These are phyloP conservation scores for Kalanchoe fedtschenkoi DNA, from an alignment of 164 flowering plant genomes.

Conservation along the genomic window DNA sequence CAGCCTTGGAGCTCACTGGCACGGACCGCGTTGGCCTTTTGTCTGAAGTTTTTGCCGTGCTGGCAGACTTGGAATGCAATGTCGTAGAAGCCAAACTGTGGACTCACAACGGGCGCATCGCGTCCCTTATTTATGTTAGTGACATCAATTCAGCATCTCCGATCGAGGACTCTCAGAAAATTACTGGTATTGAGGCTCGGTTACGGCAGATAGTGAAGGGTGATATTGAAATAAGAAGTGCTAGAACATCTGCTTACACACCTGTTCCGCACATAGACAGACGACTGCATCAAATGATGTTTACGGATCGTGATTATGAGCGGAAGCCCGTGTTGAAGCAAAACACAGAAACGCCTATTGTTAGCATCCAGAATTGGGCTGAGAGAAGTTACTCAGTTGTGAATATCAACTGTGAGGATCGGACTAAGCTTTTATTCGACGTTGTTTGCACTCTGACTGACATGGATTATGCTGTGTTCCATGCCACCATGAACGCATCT, in stretches of 20 bases:
- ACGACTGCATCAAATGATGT: constrained; percentile 83
- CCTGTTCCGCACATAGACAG: constrained; percentile 61
- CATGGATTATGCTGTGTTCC: constrained; percentile 59
- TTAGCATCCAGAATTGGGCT: constrained; percentile 45
- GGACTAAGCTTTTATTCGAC: constrained; percentile 55
- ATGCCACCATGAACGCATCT: constrained; percentile 45
- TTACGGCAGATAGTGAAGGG: constrained; percentile 61
- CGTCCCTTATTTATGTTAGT: constrained; percentile 51
- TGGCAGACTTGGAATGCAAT: constrained; percentile 47
- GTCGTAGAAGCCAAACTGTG: constrained; percentile 77
- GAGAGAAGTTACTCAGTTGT: constrained; percentile 58
- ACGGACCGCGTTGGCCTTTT: constrained; percentile 65
- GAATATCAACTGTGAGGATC: constrained; percentile 50
- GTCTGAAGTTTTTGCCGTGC: constrained; percentile 74
- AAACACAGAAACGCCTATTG: constrained; percentile 21
- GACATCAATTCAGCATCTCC: constrained; percentile 49
- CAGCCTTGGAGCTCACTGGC: constrained; percentile 76
- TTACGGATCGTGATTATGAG: constrained; percentile 68
- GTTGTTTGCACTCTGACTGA: constrained; percentile 66
- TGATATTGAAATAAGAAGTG: constrained; percentile 53
- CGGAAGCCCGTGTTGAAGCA: constrained; percentile 19
- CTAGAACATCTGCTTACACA: constrained; percentile 48
- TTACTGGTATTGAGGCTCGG: constrained; percentile 38
- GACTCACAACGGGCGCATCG: constrained; percentile 78
- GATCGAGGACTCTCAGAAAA: constrained; percentile 45